Evolutionary conservation across 163 green algal genomes (phyloP), one percentile per base, ranked within the genome.

Genomic region (Chlamydomonas reinhardtii): DNA sequence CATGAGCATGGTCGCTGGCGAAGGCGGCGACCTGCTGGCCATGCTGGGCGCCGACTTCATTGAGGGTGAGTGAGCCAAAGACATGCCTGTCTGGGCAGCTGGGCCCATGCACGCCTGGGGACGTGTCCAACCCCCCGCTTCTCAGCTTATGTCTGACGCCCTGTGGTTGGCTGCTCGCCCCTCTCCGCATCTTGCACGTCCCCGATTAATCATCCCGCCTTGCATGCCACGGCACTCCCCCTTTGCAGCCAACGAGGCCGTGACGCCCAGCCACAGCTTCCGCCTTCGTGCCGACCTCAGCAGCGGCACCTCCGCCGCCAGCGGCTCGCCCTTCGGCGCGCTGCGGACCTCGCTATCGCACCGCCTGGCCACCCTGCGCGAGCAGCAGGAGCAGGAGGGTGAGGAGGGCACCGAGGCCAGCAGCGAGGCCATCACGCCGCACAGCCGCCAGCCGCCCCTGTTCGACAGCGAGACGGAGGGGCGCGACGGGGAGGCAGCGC

Each of bases 221-320:
- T n/a, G n/a, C n/a, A n/a, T n/a, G n/a, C n/a, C n/a, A n/a, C n/a
- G n/a, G n/a, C n/a, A 8, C 39, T 8, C 39, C 39, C 39, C 4
- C 4, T 56, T 14, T 37, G 52, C 68, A 85, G 68, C 66, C 19
- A 75, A 65, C 31, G 76, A 85, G 43, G 66, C 27, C 5, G 52
- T 73, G 22, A 86, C 80, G 35, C 80, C 80, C 22, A 80, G 70
- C 80, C 69, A 73, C 27, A 86, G 80, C 80, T 79, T 86, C 70
- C 52, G 80, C 31, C 64, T 52, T 2, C 70, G 80, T 35, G 69
- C 64, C 48, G 78, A 85, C 32, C 69, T 73, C 8, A 15, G 35
- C 27, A 66, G 56, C 56, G 70, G 16, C 43, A 11, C 56, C 9
- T 86, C 80, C 12, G 73, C 70, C 48, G 19, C 11, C 48, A 56